Percentiles rank a stretch among this genome's conserved stretches.
phyloP scores from a whole-genome alignment of 2,329 filamentous ascomycete genomes.

The Microdochium nivale region DNA sequence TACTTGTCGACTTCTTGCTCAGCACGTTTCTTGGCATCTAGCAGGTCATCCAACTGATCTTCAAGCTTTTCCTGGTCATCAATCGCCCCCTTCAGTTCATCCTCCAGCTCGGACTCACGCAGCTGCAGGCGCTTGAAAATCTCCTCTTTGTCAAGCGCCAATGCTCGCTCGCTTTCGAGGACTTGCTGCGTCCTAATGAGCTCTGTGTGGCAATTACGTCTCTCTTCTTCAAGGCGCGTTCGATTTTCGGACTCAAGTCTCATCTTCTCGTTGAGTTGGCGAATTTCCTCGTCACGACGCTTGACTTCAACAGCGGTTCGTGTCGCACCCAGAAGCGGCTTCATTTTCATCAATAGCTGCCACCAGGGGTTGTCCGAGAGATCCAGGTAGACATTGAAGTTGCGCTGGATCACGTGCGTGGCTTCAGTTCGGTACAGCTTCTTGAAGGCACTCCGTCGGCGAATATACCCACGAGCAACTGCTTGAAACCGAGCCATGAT shows the following conservation, averaged over 20 bases:
- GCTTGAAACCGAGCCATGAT: slow-evolving; percentile 94
- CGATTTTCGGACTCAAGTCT: slow-evolving; percentile 65
- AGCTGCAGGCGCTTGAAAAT: slow-evolving; percentile 95
- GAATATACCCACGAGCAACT: slow-evolving; percentile 79
- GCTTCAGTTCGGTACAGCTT: slow-evolving; percentile 90
- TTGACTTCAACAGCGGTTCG: slow-evolving; percentile 90
- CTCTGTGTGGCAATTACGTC: slow-evolving; percentile 77
- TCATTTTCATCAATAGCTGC: slow-evolving; percentile 91
- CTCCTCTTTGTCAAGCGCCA: slow-evolving; percentile 95
- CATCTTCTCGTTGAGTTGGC: slow-evolving; percentile 78
- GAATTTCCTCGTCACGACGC: slow-evolving; percentile 88
- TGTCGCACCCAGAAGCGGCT: slow-evolving; percentile 85
- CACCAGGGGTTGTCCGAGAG: slow-evolving; percentile 95
- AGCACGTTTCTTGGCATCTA: slow-evolving; percentile 80
- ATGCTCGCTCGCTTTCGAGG: slow-evolving; percentile 88
- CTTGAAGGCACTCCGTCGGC: slow-evolving; percentile 84
- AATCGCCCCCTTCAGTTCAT: slow-evolving; percentile 85
- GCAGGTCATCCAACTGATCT: slow-evolving; percentile 81
- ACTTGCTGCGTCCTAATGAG: slow-evolving; percentile 87
- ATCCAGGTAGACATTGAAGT: slow-evolving; percentile 86
- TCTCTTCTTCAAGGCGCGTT: slow-evolving; percentile 80
- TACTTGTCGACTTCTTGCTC: slow-evolving; percentile 77
- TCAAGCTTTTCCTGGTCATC: slow-evolving; percentile 92
- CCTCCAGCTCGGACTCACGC: slow-evolving; percentile 84
- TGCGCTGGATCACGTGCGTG: slow-evolving; percentile 86